Evolutionary conservation across 345 rosid genomes (phyloP), one percentile per base, ranked within the genome.

Genomic region (Pistacia integerrima): DNA sequence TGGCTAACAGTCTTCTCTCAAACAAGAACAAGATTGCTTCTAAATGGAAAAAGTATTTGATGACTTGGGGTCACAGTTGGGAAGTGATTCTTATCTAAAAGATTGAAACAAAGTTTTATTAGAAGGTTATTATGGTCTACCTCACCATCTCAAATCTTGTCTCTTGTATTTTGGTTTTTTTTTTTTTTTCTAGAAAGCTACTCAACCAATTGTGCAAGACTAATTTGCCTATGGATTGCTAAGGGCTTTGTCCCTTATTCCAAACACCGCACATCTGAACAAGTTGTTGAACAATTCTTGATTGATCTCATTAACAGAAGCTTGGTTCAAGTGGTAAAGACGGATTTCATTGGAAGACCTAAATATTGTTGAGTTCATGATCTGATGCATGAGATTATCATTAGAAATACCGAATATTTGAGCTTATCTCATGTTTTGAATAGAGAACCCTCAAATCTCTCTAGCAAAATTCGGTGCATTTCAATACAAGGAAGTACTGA

Each of bases 51-150:
- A 73, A 14, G 17, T 18, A 12, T 46, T 46, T 6, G 18, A 57
- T 4, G 59, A 69, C 56, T 38, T 78, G 4, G 56, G 74, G 11
- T 11, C 74, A 8, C 33, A 74, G 30, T 28, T 79, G 6, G 51
- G 16, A 49, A 44, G n/a, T 33, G 67, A 70, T 59, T 18, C 64
- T 13, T 44, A 16, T 48, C 73, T 75, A 8, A 68, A 18, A 28
- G 22, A 59, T n/a, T 36, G 59, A 33, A 55, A 54, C 0, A 74
- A 52, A 48, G 52, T 80, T 10, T 62, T 75, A 1, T 66, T 44
- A 5, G 61, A 75, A 41, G 64, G 82, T 17, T 80, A 75, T 44
- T 33, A 70, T 72, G 76, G 75, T 71, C 69, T 80, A 8, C 79
- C 82, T 11, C 55, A 64, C 55, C 51, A 66, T 6, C 72, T 80